Conservation (phyloP, 768 basidiomycete species). For the Collybiopsis luxurians region DNA sequence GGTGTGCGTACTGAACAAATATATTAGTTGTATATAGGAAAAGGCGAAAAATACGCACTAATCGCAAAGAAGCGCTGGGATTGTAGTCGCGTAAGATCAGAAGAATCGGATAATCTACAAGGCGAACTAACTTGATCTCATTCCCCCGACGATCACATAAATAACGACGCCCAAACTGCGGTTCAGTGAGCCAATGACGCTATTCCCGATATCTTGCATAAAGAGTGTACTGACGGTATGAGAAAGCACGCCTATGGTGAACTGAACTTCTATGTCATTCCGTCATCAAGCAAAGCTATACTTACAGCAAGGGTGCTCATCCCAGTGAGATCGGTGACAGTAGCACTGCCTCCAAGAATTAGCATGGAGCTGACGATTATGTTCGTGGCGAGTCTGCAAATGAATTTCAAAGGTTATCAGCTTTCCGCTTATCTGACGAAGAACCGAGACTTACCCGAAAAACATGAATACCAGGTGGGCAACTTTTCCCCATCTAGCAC, state of each 20-base stretch:
- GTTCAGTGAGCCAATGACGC: no score
- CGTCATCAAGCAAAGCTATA: background rate
- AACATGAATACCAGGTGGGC: slow-evolving; percentile 88
- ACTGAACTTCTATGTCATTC: background rate
- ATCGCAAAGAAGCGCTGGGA: slow-evolving; percentile 80
- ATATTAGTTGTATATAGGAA: background rate
- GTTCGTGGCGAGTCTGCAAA: slow-evolving; percentile 74
- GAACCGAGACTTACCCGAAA: slow-evolving; percentile 57
- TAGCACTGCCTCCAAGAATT: slow-evolving; percentile 79
- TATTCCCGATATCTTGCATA: no score
- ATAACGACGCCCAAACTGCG: slow-evolving; percentile 67
- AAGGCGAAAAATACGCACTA: slow-evolving; percentile 50
- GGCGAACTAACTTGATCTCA: no score
- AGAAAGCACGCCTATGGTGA: slow-evolving; percentile 74
- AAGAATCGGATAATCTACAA: no score
- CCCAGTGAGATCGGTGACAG: slow-evolving; percentile 84
- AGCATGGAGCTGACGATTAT: slow-evolving; percentile 89
- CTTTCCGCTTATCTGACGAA: background rate
- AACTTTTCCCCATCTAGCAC: slow-evolving; percentile 70
- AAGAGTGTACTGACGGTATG: slow-evolving; percentile 44
- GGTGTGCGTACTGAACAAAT: slow-evolving; percentile 69
- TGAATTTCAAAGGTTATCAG: background rate
- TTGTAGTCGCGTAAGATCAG: no score
- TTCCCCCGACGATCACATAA: slow-evolving; percentile 85
- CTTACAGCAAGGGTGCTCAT: slow-evolving; percentile 82